Base-by-base conservation (phyloP, 139 green algal species). In the Trebouxia sp. region DNA sequence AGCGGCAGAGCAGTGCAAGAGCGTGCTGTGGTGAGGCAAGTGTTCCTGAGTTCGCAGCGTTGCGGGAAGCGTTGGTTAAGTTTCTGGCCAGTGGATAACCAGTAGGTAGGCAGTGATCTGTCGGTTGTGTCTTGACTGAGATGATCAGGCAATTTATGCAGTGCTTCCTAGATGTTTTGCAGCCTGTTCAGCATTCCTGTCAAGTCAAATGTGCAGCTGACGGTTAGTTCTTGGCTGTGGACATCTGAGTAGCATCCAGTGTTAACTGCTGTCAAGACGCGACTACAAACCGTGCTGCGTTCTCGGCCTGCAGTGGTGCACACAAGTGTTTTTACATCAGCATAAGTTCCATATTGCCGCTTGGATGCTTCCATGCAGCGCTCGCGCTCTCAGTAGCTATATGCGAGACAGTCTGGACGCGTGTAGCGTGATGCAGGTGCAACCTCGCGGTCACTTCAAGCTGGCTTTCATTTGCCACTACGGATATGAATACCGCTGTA, bases 241-340 rank as follows among this genome's bases (percentile, higher is more conserved):
- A 72, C 62, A 72, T 72, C 62, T 72, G 62, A 72, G 62, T 72
- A 72, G 62, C 62, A 72, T 72, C 62, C 62, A 72, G 6, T 72
- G 62, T 28, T n/a, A 43, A 35, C 6, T 72, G 47, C 37, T 72
- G 32, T 41, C 43, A 35, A 72, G 35, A n/a, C n/a, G n/a, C n/a
- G n/a, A n/a, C n/a, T n/a, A n/a, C n/a, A n/a, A n/a, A n/a, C n/a
- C n/a, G n/a, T n/a, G n/a, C n/a, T n/a, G n/a, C n/a, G n/a, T n/a
- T n/a, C n/a, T n/a, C n/a, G n/a, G 47, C 1, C 47, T 53, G 47
- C 47, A 5, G 15, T 53, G 2, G 20, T 53, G 3, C 47, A 53
- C 47, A 53, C 4, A 17, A 53, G n/a, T n/a, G n/a, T n/a, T n/a
- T n/a, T n/a, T n/a, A n/a, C n/a, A n/a, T n/a, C n/a, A n/a, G n/a